Base-by-base conservation (phyloP, 768 basidiomycete genomes). In the Tulasnella sp. region DNA sequence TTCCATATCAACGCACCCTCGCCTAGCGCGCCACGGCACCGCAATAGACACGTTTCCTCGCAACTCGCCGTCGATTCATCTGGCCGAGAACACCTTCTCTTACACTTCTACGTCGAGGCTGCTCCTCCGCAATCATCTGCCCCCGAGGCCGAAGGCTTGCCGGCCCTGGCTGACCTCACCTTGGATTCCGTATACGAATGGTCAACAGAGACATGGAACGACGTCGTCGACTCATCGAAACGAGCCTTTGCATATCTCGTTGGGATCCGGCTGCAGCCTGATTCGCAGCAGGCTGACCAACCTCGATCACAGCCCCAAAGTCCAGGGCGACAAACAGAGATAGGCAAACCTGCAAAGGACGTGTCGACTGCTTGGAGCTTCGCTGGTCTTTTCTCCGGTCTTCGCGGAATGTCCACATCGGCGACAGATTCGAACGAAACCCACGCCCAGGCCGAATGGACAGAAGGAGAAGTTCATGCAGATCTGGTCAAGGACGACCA, bases 1-100 rank as follows among this genome's bases (percentile, higher is more conserved):
- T 95, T 94, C 82, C 91, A 94, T 82, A 94, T 92, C 80, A 92
- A 91, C 79, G 91, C 92, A 0, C 93, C 93, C 2, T 90, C 91
- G n/a, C 82, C 85, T 49, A 81, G 87, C 72, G 89, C 93, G 37
- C 93, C 93, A 15, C 88, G 93, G 74, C 93, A 94, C 80, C 88
- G 93, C 25, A 92, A 93, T 79, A 88, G 92, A 80, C 91, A 91
- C 83, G 91, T 94, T 64, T 89, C 89, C 9, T 93, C 93, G 25
- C 91, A 93, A 77, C 86, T 93, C 78, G 88, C 89, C 77, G 84
- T 92, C 34, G 93, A 95, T 81, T 83, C 89, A 14, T 81, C 87
- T 12, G 93, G 93, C 0, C 87, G 89, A 54, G 93, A 94, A 81
- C 93, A 94, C 79, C 90, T 95, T 89, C 86, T 93, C 38, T 86